Percentiles rank a stretch among this genome's conserved stretches.
Conservation (phyloP, 2,329 filamentous ascomycete species). For the Talaromyces islandicus region DNA sequence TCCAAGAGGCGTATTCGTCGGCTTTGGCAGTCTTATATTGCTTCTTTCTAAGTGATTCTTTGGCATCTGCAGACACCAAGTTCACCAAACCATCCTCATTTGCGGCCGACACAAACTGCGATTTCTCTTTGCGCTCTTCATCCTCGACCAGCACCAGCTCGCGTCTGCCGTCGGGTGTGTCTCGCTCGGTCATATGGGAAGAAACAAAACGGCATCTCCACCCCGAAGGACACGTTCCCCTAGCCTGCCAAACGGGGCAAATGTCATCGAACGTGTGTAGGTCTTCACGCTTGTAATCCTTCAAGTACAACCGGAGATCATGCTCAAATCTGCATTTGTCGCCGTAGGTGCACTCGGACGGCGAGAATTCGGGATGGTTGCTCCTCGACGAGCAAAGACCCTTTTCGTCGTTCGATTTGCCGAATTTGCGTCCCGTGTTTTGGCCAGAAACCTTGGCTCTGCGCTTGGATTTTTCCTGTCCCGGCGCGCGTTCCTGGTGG, state of each 20-base stretch:
- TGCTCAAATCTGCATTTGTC: constrained; percentile 78
- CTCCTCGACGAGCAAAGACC: constrained; percentile 71
- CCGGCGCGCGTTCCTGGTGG: constrained; percentile 33
- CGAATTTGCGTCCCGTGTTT: constrained; percentile 78
- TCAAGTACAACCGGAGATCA: constrained; percentile 77
- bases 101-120: constrained; percentile 17
- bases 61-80: constrained; percentile 61
- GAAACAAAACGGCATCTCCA: constrained; percentile 92
- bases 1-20: constrained; percentile 71
- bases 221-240: constrained; percentile 72
- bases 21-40: constrained; percentile 65
- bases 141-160: constrained; percentile 69
- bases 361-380: constrained; percentile 73
- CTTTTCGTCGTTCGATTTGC: constrained; percentile 69
- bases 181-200: constrained; percentile 78
- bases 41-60: constrained; percentile 69
- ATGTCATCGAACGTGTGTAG: constrained; percentile 67
- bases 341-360: constrained; percentile 66
- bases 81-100: constrained; percentile 66
- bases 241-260: constrained; percentile 74
- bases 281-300: constrained; percentile 73
- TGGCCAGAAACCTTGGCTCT: constrained; percentile 62
- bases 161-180: constrained; percentile 70
- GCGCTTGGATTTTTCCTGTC: constrained; percentile 40
- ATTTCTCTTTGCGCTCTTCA: constrained; percentile 39